These are phyloP conservation scores for Mucuna pruriens DNA, from an alignment of 306 rosid genomes.

Conservation along the genomic window DNA sequence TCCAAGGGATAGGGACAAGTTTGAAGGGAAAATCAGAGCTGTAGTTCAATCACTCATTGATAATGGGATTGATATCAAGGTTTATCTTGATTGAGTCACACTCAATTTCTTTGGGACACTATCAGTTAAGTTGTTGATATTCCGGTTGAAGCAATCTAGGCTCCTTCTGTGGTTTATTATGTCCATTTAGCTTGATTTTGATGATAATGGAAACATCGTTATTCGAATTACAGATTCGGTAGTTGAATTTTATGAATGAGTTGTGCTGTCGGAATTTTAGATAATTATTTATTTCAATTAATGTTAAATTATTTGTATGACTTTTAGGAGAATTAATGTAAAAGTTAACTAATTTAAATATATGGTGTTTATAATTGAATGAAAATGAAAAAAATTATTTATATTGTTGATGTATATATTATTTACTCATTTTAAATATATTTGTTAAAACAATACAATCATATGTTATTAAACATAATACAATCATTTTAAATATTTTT, in stretches of 20 bases:
- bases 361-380: too few relatives aligned
- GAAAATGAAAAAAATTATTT: too few relatives aligned
- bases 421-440: too few relatives aligned
- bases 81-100: constrained; percentile 70
- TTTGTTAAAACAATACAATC: too few relatives aligned
- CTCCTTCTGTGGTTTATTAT: constrained; percentile 7
- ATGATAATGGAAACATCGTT: background rate
- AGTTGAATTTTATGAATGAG: background rate
- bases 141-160: background rate
- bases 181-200: constrained; percentile 26
- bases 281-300: background rate
- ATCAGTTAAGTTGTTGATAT: background rate
- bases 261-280: background rate
- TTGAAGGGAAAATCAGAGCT: constrained; percentile 98
- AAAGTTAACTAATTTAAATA: too few relatives aligned
- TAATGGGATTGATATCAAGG: constrained; percentile 86
- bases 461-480: too few relatives aligned
- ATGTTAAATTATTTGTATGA: too few relatives aligned
- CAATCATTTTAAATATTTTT: too few relatives aligned
- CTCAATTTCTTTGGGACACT: background rate
- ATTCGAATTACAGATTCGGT: background rate
- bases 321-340: too few relatives aligned
- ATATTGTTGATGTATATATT: too few relatives aligned
- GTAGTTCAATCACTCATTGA: constrained; percentile 96
- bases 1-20: constrained; percentile 89